Evolutionary conservation across 2,329 filamentous ascomycete genomes (phyloP), one percentile per base, ranked within the genome.

Genomic region (Colletotrichum lentis): DNA sequence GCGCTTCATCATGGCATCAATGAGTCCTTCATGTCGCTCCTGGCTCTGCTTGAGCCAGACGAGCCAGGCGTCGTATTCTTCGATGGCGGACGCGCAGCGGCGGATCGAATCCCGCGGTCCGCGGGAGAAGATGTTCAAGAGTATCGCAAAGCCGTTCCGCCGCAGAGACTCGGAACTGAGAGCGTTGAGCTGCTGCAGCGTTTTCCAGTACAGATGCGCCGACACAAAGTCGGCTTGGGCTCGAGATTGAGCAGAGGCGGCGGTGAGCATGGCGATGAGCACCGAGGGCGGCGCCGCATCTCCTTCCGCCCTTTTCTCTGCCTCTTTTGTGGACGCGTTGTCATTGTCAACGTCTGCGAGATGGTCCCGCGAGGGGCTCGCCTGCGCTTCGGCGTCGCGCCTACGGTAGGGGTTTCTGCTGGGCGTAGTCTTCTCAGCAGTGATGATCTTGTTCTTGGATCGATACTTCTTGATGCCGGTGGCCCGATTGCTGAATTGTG

Each of bases 161-260:
- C 87, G 87, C 37, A 93, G 78, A 11, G 84, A 90, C 7, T 86
- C 81, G 18, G 86, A 89, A 49, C 82, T 83, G 64, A 91, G 78
- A 62, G 84, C 85, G 72, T 88, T 87, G 20, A 97, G 84, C 70
- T 93, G 90, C 69, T 92, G 88, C 35, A 95, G 81, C 0, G 93
- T 94, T 75, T 90, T 91, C 89, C 92, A 95, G 81, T 95, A 97
- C 59, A 92, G 85, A 73, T 96, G 92, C 1, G 93, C 91, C 37
- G 90, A 90, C 57, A 96, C 88, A 73, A 94, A 97, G 76, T 97
- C 93, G 0, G 91, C 91, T 69, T 91, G 88, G 27, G 91, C 88
- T 72, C 92, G 89, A 63, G 92, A 94, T 76, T 93, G 91, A 0
- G 89, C 85, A 72, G 91, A 91, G 18, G 92, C 92, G 20, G 90